Percentiles rank a stretch among this genome's conserved stretches.
phyloP scores from a whole-genome alignment of 495 filamentous ascomycete genomes.

The Ascodesmis nigricans region DNA sequence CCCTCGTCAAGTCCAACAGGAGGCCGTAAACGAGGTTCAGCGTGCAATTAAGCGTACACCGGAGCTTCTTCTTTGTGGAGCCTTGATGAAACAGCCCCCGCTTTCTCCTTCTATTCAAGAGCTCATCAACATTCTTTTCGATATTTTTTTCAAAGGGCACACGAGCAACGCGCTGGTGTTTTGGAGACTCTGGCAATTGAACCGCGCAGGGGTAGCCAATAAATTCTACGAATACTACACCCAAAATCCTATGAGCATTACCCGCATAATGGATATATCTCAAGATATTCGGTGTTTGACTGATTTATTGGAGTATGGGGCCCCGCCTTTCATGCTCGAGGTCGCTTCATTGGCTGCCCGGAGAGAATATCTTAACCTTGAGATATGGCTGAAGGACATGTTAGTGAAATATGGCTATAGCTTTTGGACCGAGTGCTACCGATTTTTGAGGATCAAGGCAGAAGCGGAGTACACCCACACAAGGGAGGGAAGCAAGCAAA shows the following conservation, averaged over 20 bases:
- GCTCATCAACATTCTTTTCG: constrained; percentile 36
- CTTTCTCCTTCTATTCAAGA: constrained; percentile 40
- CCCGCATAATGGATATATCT: constrained; percentile 46
- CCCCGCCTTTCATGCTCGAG: constrained; percentile 55
- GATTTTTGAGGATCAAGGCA: constrained; percentile 60
- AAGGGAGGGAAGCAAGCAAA: constrained; percentile 37
- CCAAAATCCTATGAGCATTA: constrained; percentile 49
- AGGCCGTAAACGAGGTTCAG: constrained; percentile 17
- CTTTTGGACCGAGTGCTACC: constrained; percentile 19
- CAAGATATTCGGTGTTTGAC: constrained; percentile 21
- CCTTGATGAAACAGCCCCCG: constrained; percentile 33
- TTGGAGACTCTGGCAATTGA: constrained; percentile 69
- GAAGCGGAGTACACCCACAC: constrained; percentile 57
- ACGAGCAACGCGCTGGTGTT: constrained; percentile 63
- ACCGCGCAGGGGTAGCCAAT: constrained; percentile 57
- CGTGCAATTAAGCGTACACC: constrained; percentile 21
- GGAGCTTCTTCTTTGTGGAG: constrained; percentile 21
- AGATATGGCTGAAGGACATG: constrained; percentile 47
- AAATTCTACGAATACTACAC: constrained; percentile 61
- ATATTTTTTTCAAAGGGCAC: constrained; percentile 39
- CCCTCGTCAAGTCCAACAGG: constrained; percentile 14
- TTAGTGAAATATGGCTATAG: constrained; percentile 19
- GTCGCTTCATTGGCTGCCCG: constrained; percentile 75
- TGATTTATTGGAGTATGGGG: constrained; percentile 17
- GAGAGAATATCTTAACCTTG: constrained; percentile 53